phyloP scores from a whole-genome alignment of 306 rosid species.

The Acacia confusa region DNA sequence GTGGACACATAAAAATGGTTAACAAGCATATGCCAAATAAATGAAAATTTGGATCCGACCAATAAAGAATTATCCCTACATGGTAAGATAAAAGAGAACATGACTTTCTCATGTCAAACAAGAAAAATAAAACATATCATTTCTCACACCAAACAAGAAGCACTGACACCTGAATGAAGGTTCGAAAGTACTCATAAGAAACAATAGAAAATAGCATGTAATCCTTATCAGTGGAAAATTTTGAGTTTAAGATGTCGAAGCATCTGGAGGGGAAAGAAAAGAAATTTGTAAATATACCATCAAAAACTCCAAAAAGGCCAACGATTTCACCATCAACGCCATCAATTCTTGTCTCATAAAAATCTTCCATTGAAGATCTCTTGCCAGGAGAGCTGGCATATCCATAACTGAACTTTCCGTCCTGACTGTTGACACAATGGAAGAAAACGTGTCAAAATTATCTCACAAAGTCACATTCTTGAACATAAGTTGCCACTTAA shows the following conservation, averaged over 20 bases:
- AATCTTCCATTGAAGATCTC: conserved; percentile 98
- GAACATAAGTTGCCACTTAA: not conserved
- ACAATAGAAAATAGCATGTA: conserved; percentile 9
- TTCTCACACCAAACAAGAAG: not conserved
- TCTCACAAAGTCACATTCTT: conserved; percentile 4
- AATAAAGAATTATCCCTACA: not conserved
- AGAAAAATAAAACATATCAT: not conserved
- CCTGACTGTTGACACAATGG: conserved; percentile 67
- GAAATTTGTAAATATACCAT: conserved; percentile 54
- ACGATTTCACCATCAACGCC: conserved; percentile 92
- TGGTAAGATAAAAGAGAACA: conserved; percentile 13
- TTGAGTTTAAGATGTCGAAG: conserved; percentile 1
- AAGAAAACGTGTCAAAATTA: conserved; percentile 34
- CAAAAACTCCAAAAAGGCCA: conserved; percentile 98
- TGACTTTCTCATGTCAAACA: not conserved
- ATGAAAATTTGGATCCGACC: not conserved
- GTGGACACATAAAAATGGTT: not conserved
- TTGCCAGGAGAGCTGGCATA: conserved; percentile 98
- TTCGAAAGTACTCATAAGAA: conserved; percentile 1
- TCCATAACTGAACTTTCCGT: conserved; percentile 97
- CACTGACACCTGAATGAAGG: conserved; percentile 1
- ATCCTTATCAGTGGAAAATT: not conserved
- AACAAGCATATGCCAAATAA: conserved; percentile 6
- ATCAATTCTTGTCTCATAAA: conserved; percentile 93
- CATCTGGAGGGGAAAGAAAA: conserved; percentile 11